These are phyloP conservation scores for Rhodofomes roseus DNA, from an alignment of 1,284 basidiomycete genomes.

Conservation along the genomic window DNA sequence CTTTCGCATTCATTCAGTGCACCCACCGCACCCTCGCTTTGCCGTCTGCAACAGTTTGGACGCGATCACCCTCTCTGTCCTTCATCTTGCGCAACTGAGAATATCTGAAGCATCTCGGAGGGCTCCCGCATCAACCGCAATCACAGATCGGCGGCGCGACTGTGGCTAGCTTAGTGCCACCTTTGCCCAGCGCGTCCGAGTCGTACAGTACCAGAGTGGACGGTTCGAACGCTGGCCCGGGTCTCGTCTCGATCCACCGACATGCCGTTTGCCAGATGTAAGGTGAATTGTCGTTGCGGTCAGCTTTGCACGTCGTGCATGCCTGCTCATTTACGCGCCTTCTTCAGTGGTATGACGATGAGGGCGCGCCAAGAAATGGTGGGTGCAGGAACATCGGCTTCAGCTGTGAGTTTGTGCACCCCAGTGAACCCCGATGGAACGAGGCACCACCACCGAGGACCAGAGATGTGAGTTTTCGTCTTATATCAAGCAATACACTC, in stretches of 20 bases:
- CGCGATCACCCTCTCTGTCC: no score
- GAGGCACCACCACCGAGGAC: slow-evolving; percentile 3
- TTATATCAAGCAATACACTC: background rate
- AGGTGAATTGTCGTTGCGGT: slow-evolving; percentile 5
- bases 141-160: no score
- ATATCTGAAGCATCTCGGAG: no score
- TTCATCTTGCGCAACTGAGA: no score
- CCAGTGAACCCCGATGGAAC: slow-evolving; percentile 19
- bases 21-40: no score
- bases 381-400: slow-evolving; percentile 13
- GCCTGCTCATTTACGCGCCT: background rate
- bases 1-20: no score
- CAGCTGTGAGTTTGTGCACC: slow-evolving; percentile 22
- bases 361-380: slow-evolving; percentile 13
- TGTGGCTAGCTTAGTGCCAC: no score
- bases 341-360: slow-evolving; percentile 19
- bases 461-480: background rate
- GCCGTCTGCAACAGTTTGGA: no score
- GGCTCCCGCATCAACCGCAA: no score
- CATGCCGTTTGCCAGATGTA: slow-evolving; percentile 12
- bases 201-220: no score
- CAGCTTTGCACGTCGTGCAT: background rate
- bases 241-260: background rate
- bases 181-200: background rate
- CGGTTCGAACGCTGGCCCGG: background rate